phyloP scores from a whole-genome alignment of 2,329 filamentous ascomycete species.

The Periconia sp. region DNA sequence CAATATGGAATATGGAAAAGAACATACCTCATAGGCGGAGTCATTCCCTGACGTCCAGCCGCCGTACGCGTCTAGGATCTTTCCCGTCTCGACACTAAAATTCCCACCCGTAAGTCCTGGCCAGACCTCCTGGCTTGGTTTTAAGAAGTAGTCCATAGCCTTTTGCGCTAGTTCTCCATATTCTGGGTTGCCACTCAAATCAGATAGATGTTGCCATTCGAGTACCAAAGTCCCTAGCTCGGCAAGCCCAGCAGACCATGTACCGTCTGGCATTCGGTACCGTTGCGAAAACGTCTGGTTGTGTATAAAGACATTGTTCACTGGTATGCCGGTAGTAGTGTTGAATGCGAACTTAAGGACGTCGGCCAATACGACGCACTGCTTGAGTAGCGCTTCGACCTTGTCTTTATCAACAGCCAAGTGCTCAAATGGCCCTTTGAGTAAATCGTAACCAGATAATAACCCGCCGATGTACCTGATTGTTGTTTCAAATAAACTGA shows the following conservation, averaged over 20 bases:
- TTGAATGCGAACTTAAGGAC: conserved; percentile 73
- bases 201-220: conserved; percentile 77
- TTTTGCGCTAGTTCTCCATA: conserved; percentile 68
- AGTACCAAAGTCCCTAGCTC: conserved; percentile 74
- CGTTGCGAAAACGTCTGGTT: conserved; percentile 52
- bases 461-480: conserved; percentile 33
- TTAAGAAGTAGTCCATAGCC: conserved; percentile 67
- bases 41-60: conserved; percentile 36
- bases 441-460: conserved; percentile 31
- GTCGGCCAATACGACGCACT: conserved; percentile 68
- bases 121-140: conserved; percentile 50
- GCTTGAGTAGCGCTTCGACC: conserved; percentile 61
- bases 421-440: conserved; percentile 63
- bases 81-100: conserved; percentile 24
- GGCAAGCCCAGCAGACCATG: conserved; percentile 65
- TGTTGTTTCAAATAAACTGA: conserved; percentile 33
- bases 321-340: conserved; percentile 70
- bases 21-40: conserved; percentile 30
- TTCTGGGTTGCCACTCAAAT: conserved; percentile 65
- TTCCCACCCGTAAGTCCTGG: conserved; percentile 33
- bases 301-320: conserved; percentile 65
- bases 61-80: conserved; percentile 25
- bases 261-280: conserved; percentile 25
- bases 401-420: conserved; percentile 48
- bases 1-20: not conserved